Conservation (phyloP, 2,329 filamentous ascomycete species). For the Xylaria multiplex region DNA sequence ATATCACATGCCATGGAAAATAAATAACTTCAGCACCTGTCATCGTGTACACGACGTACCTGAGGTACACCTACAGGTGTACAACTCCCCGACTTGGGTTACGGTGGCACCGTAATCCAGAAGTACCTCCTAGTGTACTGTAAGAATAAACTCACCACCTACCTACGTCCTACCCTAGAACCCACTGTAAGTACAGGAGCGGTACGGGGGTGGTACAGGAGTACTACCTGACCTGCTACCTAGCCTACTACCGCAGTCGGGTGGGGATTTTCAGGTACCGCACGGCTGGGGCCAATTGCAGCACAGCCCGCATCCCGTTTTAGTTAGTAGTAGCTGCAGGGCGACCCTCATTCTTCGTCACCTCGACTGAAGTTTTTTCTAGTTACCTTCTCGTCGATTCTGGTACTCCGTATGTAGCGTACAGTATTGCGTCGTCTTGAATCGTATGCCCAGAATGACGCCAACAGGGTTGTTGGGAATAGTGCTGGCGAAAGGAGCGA, state of each 20-base stretch:
- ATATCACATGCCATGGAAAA: too few species aligned
- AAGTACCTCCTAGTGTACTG: too few species aligned
- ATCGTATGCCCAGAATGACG: conserved; percentile 18
- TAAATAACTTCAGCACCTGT: too few species aligned
- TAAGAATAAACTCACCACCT: too few species aligned
- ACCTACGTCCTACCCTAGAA: too few species aligned
- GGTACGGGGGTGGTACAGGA: too few species aligned
- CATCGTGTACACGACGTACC: too few species aligned
- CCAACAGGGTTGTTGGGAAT: conserved; percentile 30
- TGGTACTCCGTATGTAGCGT: conserved; percentile 31
- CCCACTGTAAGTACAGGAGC: too few species aligned
- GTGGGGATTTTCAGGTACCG: conserved; percentile 47
- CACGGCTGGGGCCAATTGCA: conserved; percentile 44
- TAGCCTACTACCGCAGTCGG: neutral
- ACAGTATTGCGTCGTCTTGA: conserved; percentile 28
- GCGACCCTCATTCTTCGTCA: conserved; percentile 40
- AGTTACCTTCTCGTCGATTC: conserved; percentile 5
- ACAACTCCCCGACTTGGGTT: too few species aligned
- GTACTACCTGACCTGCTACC: too few species aligned
- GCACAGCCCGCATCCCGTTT: conserved; percentile 42
- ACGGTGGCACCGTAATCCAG: too few species aligned
- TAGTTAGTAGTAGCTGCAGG: conserved; percentile 41
- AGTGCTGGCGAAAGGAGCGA: conserved; percentile 23
- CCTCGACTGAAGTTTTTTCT: conserved; percentile 36
- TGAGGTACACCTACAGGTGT: too few species aligned